phyloP scores from a whole-genome alignment of 2,329 filamentous ascomycete species.

The Septoria petroselini region DNA sequence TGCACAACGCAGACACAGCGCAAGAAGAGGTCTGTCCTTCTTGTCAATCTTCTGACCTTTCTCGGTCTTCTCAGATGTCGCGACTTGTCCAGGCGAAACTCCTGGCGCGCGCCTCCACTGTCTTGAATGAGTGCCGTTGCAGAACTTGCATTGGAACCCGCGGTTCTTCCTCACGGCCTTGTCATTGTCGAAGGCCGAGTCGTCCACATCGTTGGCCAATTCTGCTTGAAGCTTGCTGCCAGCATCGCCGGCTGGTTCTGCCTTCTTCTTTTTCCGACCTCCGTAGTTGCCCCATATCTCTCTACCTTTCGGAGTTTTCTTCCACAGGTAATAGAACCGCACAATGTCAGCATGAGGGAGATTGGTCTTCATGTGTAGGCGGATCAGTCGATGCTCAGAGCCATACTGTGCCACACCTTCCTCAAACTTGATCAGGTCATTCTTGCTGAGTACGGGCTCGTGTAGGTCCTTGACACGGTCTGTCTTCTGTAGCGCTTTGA shows the following conservation, averaged over 20 bases:
- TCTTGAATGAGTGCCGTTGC: slow-evolving; percentile 70
- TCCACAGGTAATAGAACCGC: slow-evolving; percentile 96
- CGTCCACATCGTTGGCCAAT: slow-evolving; percentile 85
- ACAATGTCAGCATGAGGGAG: slow-evolving; percentile 77
- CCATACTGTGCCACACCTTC: slow-evolving; percentile 87
- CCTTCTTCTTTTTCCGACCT: slow-evolving; percentile 80
- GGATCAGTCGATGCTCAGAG: slow-evolving; percentile 81
- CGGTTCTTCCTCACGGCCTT: slow-evolving; percentile 79
- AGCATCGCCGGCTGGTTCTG: slow-evolving; percentile 49
- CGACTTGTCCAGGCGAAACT: slow-evolving; percentile 65
- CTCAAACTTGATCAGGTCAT: slow-evolving; percentile 86
- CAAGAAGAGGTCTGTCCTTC: slow-evolving; percentile 68
- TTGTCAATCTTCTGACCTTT: slow-evolving; percentile 71
- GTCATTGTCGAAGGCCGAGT: slow-evolving; percentile 89
- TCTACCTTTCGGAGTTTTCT: slow-evolving; percentile 81
- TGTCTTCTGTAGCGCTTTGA: slow-evolving; percentile 65
- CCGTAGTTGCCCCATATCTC: slow-evolving; percentile 88
- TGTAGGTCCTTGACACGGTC: slow-evolving; percentile 71
- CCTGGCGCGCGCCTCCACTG: slow-evolving; percentile 91
- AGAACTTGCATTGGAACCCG: slow-evolving; percentile 92
- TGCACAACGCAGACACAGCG: slow-evolving; percentile 85
- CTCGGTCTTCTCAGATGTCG: slow-evolving; percentile 64
- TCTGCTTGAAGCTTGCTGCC: slow-evolving; percentile 81
- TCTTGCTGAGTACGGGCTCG: slow-evolving; percentile 73
- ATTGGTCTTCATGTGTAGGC: slow-evolving; percentile 73